Percentiles rank a stretch among this genome's conserved stretches.
Evolutionary conservation across 2,329 filamentous ascomycete species (phyloP).

Genomic region (Cordyceps fumosorosea): DNA sequence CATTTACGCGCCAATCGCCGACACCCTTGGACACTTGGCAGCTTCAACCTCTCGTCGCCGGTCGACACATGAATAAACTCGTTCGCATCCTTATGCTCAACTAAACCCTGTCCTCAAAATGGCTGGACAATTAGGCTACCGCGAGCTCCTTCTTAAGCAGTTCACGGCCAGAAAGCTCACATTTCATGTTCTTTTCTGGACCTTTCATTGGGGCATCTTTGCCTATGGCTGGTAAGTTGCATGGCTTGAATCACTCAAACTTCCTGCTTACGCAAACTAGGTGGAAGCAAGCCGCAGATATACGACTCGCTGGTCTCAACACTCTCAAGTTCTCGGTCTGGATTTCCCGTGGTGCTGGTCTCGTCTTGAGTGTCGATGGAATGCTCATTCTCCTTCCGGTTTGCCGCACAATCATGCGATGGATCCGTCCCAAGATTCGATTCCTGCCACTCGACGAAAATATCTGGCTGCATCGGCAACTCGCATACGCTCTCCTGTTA

Average conservation of each 20-base stretch:
- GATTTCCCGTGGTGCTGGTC: constrained; percentile 88
- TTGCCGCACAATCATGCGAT: constrained; percentile 83
- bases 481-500: constrained; percentile 81
- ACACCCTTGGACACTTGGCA: not conserved
- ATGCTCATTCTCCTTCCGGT: constrained; percentile 89
- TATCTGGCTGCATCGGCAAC: constrained; percentile 91
- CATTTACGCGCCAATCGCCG: not conserved
- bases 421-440: constrained; percentile 76
- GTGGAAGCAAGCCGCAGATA: constrained; percentile 68
- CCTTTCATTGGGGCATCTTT: constrained; percentile 71
- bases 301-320: constrained; percentile 70
- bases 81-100: not conserved
- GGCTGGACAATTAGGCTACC: constrained; percentile 35
- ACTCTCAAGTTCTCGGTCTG: constrained; percentile 82
- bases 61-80: constrained; percentile 42
- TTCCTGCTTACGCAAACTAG: constrained; percentile 37
- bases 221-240: constrained; percentile 70
- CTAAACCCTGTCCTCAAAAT: constrained; percentile 24
- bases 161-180: constrained; percentile 64
- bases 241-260: not conserved
- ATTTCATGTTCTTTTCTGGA: constrained; percentile 79
- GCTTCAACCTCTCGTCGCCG: constrained; percentile 37
- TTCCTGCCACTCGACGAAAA: constrained; percentile 95
- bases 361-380: constrained; percentile 77
- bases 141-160: constrained; percentile 52